phyloP scores from a whole-genome alignment of 768 basidiomycete genomes.

The Mycena latifolia region DNA sequence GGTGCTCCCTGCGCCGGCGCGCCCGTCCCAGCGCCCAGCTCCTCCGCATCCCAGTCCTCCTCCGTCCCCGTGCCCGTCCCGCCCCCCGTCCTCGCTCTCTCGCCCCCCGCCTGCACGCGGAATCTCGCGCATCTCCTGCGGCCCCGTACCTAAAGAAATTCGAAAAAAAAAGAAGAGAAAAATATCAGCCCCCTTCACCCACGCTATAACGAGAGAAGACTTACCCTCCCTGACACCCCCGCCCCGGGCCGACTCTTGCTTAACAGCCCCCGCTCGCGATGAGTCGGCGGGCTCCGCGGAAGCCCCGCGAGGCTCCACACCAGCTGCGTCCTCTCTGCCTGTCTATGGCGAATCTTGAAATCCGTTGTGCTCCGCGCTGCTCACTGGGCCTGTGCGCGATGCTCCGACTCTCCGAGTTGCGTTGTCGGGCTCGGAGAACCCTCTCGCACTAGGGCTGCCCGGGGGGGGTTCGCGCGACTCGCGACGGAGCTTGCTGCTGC shows the following conservation, averaged over 20 bases:
- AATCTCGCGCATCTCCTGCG: slow-evolving; percentile 42
- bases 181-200: too few relatives aligned
- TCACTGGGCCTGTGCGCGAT: slow-evolving; percentile 34
- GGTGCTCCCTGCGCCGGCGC: too few relatives aligned
- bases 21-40: background rate
- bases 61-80: too few relatives aligned
- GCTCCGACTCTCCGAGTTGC: too few relatives aligned
- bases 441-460: slow-evolving; percentile 71
- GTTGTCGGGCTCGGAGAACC: slow-evolving; percentile 64
- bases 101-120: slow-evolving; percentile 8
- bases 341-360: slow-evolving; percentile 39
- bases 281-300: slow-evolving; percentile 74
- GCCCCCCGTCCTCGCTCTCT: slow-evolving; percentile 31
- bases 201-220: too few relatives aligned
- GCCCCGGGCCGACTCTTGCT: slow-evolving; percentile 77
- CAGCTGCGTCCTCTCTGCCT: background rate
- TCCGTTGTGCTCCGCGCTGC: slow-evolving; percentile 46
- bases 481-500: too few relatives aligned
- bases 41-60: slow-evolving; percentile 47
- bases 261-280: slow-evolving; percentile 71
- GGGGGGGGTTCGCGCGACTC: too few relatives aligned
- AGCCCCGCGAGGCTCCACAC: slow-evolving; percentile 60
- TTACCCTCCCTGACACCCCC: too few relatives aligned
- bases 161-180: too few relatives aligned
- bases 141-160: too few relatives aligned